A percentile compares a stretch with the other conserved stretches of the same genome.
Conservation (phyloP, 805 yeast species). For the Naumovozyma castellii region DNA sequence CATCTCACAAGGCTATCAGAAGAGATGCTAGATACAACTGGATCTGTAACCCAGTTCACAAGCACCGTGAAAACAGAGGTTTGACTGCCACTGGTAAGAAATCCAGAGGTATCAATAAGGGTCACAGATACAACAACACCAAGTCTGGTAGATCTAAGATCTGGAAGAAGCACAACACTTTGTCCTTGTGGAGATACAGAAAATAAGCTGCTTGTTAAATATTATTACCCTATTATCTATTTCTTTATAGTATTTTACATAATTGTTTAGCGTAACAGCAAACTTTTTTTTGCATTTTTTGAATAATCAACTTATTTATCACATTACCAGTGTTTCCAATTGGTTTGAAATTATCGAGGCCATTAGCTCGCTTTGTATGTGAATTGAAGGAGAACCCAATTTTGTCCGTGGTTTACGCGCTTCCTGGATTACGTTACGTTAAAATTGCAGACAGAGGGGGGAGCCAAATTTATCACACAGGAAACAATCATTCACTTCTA, state of each 20-base stretch:
- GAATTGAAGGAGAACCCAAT: too few species aligned
- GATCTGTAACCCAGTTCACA: constrained; percentile 99
- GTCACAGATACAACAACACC: constrained; percentile 98
- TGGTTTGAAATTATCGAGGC: too few species aligned
- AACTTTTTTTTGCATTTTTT: background rate
- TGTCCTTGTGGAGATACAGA: constrained; percentile 99
- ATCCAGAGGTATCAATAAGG: constrained; percentile 99
- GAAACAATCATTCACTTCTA: too few species aligned
- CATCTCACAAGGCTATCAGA: constrained; percentile 97
- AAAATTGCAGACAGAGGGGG: too few species aligned
- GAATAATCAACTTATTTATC: background rate
- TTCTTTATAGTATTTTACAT: constrained; percentile 1
- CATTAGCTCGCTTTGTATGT: too few species aligned
- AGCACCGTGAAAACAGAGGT: constrained; percentile 99
- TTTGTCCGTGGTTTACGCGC: too few species aligned
- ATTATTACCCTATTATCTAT: constrained; percentile 3
- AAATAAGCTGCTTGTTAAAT: constrained; percentile 36
- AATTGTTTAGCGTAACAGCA: background rate
- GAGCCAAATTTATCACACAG: too few species aligned
- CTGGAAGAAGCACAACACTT: constrained; percentile 99
- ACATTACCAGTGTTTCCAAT: too few species aligned
- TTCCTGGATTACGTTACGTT: too few species aligned
- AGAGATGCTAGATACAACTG: constrained; percentile 98
- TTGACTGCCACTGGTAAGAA: constrained; percentile 96
- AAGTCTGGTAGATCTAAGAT: constrained; percentile 97